Evolutionary conservation across 2,329 filamentous ascomycete species (phyloP), one percentile per base, ranked within the genome.

Genomic region (Sclerotinia trifoliorum): DNA sequence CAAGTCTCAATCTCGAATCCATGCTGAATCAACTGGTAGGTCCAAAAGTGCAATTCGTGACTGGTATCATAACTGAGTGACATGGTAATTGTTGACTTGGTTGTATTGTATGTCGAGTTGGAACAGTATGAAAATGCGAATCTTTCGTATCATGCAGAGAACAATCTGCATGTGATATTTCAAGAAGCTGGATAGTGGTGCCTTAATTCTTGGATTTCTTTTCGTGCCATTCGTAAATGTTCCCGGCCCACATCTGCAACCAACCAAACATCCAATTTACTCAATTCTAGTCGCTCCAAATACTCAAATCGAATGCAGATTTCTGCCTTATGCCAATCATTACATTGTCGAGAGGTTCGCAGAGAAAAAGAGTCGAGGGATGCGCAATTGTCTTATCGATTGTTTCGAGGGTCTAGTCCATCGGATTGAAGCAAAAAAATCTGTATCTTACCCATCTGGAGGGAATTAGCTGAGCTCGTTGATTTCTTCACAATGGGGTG

Each of bases 391-490:
- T 15, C 32, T 35, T 63, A 19, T 63, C 60, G 46, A 52, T 51
- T 39, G n/a, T 19, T 51, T 63, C 32, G 29, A 21, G 17, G n/a
- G 46, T 63, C 60, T 46, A 51, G 48, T 63, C 60, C 60, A 60
- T 32, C 39, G 60, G 32, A 51, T 63, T 49, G 24, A 29, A 32
- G 56, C 29, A 61, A 67, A 17, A 73, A 75, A 73, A 75, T 71
- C 66, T 75, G 61, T 57, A 78, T 84, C 86, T 86, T 84, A 88
- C 86, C 86, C 86, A 88, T 88, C 86, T 88, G 77, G 72, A 75
- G 70, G 70, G 69, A 68, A 71, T 75, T 69, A 78, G 79, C 79
- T 74, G 68, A 69, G 69, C 69, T 71, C 68, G 69, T 49, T 58
- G 70, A 64, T 75, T 58, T 67, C 65, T 65, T 62, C 46, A 69